Base-by-base conservation (phyloP, 2,329 filamentous ascomycete species). In the Ceratocystis papillata region DNA sequence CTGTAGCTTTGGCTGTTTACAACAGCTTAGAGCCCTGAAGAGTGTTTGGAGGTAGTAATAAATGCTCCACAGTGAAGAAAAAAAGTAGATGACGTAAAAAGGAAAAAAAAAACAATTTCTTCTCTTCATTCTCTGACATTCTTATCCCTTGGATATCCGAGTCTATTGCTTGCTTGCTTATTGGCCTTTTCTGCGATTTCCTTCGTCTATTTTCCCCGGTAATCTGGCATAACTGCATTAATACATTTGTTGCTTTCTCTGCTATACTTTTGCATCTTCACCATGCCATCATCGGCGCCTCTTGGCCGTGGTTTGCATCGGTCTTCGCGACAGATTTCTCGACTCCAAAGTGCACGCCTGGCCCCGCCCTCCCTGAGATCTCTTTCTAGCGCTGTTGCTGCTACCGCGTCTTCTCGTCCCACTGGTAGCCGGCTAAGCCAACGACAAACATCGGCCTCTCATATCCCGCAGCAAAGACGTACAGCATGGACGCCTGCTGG, bases 261-360 rank as follows among this genome's bases (percentile, higher is more conserved):
- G n/a, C 64, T 12, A 25, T 25, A 17, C 30, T 15, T 62, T 25
- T 62, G 22, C 57, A 30, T 4, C 45, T 37, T 15, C 67, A 72
- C 62, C 69, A 77, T 77, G 75, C 72, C 75, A 65, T 73, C 75
- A 65, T 71, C 73, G 55, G 71, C 74, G 69, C 75, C 76, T 20
- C 71, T 77, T 66, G 73, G 75, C 67, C 73, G 76, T 69, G 77
- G 74, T 71, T 72, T 77, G 63, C 75, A 74, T 71, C 76, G 73
- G 71, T 72, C 73, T 71, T 73, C 73, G 57, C 73, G 75, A 55
- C 63, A 67, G 72, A 71, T 44, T 68, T 76, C 67, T 15, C 50
- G 62, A 22, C 65, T 67, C 20, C 48, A 59, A 12, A 46, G 25
- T 45, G 3, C 45, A 30, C 65, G 22, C 59, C 37, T 65, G 20